phyloP scores from a whole-genome alignment of 2,329 filamentous ascomycete genomes.

The Colletotrichum filicis region DNA sequence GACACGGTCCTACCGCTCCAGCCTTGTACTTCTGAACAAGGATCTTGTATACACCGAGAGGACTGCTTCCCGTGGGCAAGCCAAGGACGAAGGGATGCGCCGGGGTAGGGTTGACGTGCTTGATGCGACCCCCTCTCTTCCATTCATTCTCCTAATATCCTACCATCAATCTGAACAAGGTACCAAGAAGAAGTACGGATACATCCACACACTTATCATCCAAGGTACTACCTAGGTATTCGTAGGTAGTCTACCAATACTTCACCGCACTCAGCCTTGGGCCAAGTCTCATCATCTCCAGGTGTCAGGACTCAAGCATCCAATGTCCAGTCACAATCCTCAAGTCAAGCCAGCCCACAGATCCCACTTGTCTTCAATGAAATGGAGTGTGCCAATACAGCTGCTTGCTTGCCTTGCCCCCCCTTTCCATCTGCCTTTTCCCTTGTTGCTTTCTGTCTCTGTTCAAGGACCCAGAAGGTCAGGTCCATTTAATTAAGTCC shows the following conservation, averaged over 20 bases:
- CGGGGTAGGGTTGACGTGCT: conserved; percentile 77
- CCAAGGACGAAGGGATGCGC: conserved; percentile 84
- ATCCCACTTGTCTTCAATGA: not conserved
- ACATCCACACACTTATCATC: not conserved
- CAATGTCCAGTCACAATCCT: not conserved
- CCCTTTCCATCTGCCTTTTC: not conserved
- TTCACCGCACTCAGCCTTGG: not conserved
- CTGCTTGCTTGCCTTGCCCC: not conserved
- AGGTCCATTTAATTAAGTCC: not conserved
- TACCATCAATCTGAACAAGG: not conserved
- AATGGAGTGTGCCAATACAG: not conserved
- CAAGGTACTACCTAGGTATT: not conserved
- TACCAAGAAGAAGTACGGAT: not conserved
- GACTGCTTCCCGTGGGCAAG: conserved; percentile 85
- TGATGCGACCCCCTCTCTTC: conserved; percentile 69
- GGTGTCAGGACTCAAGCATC: not conserved
- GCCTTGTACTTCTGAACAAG: conserved; percentile 78
- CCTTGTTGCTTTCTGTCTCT: not conserved
- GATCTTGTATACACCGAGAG: conserved; percentile 80
- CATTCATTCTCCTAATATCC: not conserved
- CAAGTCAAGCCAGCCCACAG: not conserved
- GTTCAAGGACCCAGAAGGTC: not conserved
- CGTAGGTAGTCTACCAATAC: not conserved
- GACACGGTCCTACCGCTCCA: conserved; percentile 58
- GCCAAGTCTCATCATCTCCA: not conserved